Evolutionary conservation across 2,329 filamentous ascomycete species (phyloP).

Genomic region (Aspergillus flavus): DNA sequence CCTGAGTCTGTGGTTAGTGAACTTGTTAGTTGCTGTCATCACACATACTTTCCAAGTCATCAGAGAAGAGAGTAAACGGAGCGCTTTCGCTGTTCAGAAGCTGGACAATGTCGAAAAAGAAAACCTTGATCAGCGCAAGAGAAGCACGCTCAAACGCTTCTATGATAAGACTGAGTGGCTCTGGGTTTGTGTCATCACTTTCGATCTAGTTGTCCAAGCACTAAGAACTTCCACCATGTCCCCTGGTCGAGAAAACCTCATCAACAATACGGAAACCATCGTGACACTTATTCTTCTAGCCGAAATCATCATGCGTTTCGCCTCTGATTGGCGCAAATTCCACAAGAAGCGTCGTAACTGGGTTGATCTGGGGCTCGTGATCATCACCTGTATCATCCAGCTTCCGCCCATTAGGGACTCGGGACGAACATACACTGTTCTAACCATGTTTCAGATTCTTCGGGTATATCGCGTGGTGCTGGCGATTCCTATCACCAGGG

Average conservation of each 20-base stretch:
- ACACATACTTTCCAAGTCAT: slow-evolving; percentile 99
- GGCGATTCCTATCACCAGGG: slow-evolving; percentile 81
- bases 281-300: slow-evolving; percentile 77
- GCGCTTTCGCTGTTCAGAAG: slow-evolving; percentile 83
- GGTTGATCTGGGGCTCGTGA: slow-evolving; percentile 76
- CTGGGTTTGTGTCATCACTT: slow-evolving; percentile 80
- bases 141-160: slow-evolving; percentile 63
- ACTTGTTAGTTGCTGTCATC: slow-evolving; percentile 92
- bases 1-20: slow-evolving; percentile 94
- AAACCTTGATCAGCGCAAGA: slow-evolving; percentile 31
- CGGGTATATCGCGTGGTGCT: slow-evolving; percentile 90
- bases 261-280: slow-evolving; percentile 71
- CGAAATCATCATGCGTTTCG: slow-evolving; percentile 80
- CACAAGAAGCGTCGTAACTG: slow-evolving; percentile 73
- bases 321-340: slow-evolving; percentile 79
- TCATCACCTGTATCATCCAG: slow-evolving; percentile 82
- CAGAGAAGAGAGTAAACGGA: slow-evolving; percentile 89
- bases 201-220: slow-evolving; percentile 77
- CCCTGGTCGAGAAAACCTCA: slow-evolving; percentile 60
- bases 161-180: slow-evolving; percentile 74
- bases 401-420: slow-evolving; percentile 76
- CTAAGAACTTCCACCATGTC: slow-evolving; percentile 78
- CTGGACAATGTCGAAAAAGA: slow-evolving; percentile 53
- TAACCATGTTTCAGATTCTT: slow-evolving; percentile 90
- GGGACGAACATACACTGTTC: slow-evolving; percentile 76